Evolutionary conservation across 116 monocot genomes (phyloP), one percentile per base, ranked within the genome.

Genomic region (Iris pallida): DNA sequence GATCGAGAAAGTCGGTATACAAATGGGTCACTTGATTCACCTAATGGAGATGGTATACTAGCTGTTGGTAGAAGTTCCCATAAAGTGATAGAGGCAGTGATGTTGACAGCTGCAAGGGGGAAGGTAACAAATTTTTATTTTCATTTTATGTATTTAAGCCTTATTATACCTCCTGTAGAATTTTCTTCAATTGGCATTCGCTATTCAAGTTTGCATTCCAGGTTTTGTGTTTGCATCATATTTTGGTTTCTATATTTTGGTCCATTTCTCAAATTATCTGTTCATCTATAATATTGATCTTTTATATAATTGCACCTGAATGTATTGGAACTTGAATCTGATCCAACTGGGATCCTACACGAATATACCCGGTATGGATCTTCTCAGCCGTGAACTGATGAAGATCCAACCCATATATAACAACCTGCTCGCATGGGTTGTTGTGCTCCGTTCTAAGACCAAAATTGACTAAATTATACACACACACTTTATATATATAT

Each of bases 21-120:
- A 73, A 84, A 80, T 86, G 93, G 79, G 10, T 73, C 66, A 7
- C 75, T 69, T 65, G 85, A 77, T 61, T 88, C 86, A 68, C 83
- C 85, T 59, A 93, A 88, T 88, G 88, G 90, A 49, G 98, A 99
- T 82, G 93, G 93, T 48, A 88, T 99, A 78, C 98, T 93, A 72
- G 82, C 93, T 19, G 82, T 99, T 73, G 93, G 88, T 30, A 90
- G 98, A 74, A 99, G 98, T 84, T 99, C 98, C 51, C 98, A 99
- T 76, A 99, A 99, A 84, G 84, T 88, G 88, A 99, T 99, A 56
- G 98, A 99, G 71, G 90, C 93, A 45, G 93, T 88, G 62, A 99
- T 99, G 98, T 87, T 90, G 63, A 88, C 90, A 57, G 86, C 90
- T 71, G 64, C 84, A 9, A 82, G 75, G 57, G 98, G 98, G 69